Percentiles rank a stretch among this genome's conserved stretches.
These are phyloP conservation scores for Lentinula novae-zelandiae DNA, from an alignment of 1,284 basidiomycete genomes.

Conservation along the genomic window DNA sequence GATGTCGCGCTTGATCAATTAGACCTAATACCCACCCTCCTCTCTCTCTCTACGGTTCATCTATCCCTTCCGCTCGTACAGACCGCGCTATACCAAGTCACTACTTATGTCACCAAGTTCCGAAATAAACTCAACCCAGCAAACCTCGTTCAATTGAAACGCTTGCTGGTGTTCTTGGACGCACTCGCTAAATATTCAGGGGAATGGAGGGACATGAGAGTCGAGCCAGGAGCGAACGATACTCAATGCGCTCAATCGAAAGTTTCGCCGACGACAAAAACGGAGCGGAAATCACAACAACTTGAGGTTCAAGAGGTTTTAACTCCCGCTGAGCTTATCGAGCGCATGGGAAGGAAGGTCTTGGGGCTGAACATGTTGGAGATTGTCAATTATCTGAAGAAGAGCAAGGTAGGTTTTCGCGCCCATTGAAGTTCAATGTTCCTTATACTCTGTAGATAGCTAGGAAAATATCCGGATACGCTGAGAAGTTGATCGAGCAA, in stretches of 20 bases:
- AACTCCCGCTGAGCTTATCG: conserved; percentile 62
- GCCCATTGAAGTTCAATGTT: conserved; percentile 11
- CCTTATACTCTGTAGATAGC: conserved; percentile 44
- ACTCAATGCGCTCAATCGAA: neutral
- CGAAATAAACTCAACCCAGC: conserved; percentile 67
- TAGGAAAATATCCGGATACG: conserved; percentile 77
- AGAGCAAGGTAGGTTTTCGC: conserved; percentile 69
- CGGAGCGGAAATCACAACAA: conserved; percentile 15
- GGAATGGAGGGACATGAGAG: conserved; percentile 39
- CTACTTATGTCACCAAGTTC: conserved; percentile 79
- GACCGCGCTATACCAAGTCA: conserved; percentile 74
- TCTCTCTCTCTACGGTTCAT: conserved; percentile 79
- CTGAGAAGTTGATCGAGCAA: conserved; percentile 61
- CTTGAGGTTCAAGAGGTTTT: conserved; percentile 52
- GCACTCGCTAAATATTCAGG: conserved; percentile 58
- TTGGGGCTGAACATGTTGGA: conserved; percentile 79
- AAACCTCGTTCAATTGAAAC: conserved; percentile 80
- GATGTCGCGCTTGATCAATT: neutral
- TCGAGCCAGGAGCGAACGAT: conserved; percentile 6
- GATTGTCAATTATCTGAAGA: conserved; percentile 80
- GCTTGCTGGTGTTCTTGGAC: conserved; percentile 71
- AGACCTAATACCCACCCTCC: conserved; percentile 87
- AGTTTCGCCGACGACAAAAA: no score
- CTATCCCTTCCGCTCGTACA: conserved; percentile 60
- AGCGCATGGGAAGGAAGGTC: conserved; percentile 63